Base-by-base conservation (phyloP, 75 land plant species). In the Chamaecyparis obtusa region DNA sequence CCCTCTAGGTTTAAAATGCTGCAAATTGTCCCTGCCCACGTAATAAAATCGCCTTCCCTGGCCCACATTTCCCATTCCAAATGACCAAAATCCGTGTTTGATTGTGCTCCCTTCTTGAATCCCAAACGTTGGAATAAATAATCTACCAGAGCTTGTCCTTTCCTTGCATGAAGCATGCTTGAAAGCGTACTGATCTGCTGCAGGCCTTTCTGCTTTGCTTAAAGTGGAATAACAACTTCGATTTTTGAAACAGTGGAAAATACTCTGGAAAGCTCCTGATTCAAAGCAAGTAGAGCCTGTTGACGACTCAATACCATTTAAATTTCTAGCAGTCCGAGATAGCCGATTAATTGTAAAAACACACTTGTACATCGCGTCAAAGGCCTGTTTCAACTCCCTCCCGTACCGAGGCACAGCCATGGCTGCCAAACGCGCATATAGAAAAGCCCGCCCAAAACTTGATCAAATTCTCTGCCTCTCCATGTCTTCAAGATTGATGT, bases 1-100 rank as follows among this genome's bases (percentile, higher is more conserved):
- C 92, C 82, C 95, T 81, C 86, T 87, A 9, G 51, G 92, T 90
- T 77, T 90, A 85, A 96, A 97, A 74, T 97, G 98, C 76, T 85
- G 86, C 3, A 97, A 92, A 33, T 89, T 90, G 67, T 86, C 49
- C 11, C 92, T 86, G 84, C 93, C 97, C 13, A 92, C 97, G 84
- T 95, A 90, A 87, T 95, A 96, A 41, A n/a, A 91, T 84, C 98
- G 83, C 89, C 85, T 84, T 84, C 64, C 64, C 85, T 84, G 85
- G 16, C 67, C 41, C 35, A 36, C 56, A 56, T 56, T 84, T 84
- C 41, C n/a, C 35, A 33, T 16, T 33, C 41, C 64, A 30, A 3
- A 55, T 3, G 36, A 54, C 27, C 85, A 60, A 84, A 84, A 84
- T 14, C 39, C 24, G 30, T 84, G 39, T 19, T 36, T 33, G 39